Evolutionary conservation across 2,329 filamentous ascomycete genomes (phyloP).

Genomic region (Colletotrichum salicis): DNA sequence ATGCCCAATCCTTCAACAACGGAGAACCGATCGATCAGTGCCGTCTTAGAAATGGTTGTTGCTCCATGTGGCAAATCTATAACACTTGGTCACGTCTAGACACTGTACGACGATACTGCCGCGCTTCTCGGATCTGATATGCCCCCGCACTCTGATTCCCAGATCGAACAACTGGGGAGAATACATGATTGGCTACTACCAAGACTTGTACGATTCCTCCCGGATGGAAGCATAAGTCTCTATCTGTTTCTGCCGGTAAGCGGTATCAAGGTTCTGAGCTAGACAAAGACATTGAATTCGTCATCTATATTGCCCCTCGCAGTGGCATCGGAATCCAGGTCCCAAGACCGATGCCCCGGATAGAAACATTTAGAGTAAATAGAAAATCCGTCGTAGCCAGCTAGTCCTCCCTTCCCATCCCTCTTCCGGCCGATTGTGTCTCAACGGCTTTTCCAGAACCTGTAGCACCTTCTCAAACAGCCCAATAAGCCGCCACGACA

Average conservation of each 20-base stretch:
- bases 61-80: too few relatives aligned
- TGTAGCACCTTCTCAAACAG: not conserved
- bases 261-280: not conserved
- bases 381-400: not conserved
- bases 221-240: not conserved
- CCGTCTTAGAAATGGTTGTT: not conserved
- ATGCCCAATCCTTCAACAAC: not conserved
- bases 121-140: not conserved
- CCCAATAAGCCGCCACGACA: not conserved
- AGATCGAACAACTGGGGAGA: not conserved
- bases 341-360: too few relatives aligned
- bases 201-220: not conserved
- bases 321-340: not conserved
- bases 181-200: not conserved
- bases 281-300: not conserved
- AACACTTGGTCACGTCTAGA: not conserved
- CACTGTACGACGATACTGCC: not conserved
- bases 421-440: not conserved
- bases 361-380: not conserved
- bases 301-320: not conserved
- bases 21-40: not conserved
- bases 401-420: not conserved
- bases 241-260: not conserved
- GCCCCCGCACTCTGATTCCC: not conserved
- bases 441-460: constrained; percentile 10